Percentiles rank a stretch among this genome's conserved stretches.
Conservation (phyloP, 192 early-diverging fungal species). For the Backusella luteola region DNA sequence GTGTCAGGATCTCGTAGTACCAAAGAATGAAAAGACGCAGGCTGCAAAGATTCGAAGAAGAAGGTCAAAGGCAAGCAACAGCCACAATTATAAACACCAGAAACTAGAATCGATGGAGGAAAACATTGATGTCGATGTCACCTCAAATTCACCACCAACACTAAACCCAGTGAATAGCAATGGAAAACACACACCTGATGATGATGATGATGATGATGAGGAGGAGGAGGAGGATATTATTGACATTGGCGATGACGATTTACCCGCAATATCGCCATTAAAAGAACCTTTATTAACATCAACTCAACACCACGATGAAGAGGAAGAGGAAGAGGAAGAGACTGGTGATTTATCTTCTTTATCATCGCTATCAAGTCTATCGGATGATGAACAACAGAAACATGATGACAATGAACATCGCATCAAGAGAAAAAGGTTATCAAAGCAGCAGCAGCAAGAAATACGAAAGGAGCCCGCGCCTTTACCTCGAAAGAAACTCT, state of each 20-base stretch:
- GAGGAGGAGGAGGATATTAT: constrained; percentile 20
- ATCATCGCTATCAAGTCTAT: constrained; percentile 11
- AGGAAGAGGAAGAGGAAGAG: constrained; percentile 1
- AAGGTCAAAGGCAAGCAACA: background rate
- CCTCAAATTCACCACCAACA: constrained; percentile 21
- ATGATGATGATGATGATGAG: too few relatives aligned
- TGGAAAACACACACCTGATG: background rate
- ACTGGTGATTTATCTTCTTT: constrained; percentile 5
- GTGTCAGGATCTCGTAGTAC: background rate
- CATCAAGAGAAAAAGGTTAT: background rate
- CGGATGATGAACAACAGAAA: background rate
- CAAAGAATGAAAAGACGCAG: background rate
- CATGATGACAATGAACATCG: background rate
- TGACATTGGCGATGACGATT: constrained; percentile 27
- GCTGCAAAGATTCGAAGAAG: background rate
- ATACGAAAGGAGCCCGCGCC: background rate
- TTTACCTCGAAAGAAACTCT: background rate
- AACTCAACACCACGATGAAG: constrained; percentile 14
- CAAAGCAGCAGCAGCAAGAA: background rate
- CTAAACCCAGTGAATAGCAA: background rate
- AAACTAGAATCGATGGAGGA: constrained; percentile 11
- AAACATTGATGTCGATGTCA: constrained; percentile 25
- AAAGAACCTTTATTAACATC: constrained; percentile 12
- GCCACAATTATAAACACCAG: background rate
- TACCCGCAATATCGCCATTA: background rate